Conservation (phyloP, 1,139 yeast genomes). For the Pichia sp. region DNA sequence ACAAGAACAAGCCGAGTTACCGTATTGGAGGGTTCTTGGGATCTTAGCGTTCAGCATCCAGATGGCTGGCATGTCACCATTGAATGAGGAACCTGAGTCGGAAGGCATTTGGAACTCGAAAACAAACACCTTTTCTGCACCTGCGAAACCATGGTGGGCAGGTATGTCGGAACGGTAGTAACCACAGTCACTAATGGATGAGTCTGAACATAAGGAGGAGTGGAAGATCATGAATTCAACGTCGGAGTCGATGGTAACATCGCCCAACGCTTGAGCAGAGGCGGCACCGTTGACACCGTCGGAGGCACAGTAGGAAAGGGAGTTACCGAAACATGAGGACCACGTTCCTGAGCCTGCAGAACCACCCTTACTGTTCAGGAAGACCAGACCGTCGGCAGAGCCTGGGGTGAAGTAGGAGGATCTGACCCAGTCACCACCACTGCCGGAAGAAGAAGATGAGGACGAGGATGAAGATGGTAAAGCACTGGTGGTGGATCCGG, state of each 20-base stretch:
- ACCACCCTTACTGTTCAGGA: conserved; percentile 80
- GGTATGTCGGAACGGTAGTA: conserved; percentile 81
- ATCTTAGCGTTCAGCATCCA: conserved; percentile 94
- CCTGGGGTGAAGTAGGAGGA: conserved; percentile 68
- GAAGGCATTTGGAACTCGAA: conserved; percentile 90
- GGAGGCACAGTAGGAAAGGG: conserved; percentile 71
- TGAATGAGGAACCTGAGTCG: conserved; percentile 36
- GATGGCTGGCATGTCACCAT: conserved; percentile 89
- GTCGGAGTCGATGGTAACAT: conserved; percentile 64
- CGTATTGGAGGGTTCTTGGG: conserved; percentile 91
- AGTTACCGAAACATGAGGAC: conserved; percentile 82
- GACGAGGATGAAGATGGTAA: conserved; percentile 24
- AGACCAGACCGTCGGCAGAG: conserved; percentile 64
- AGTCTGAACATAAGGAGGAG: conserved; percentile 53
- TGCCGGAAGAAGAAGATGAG: conserved; percentile 32
- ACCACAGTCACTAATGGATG: conserved; percentile 67
- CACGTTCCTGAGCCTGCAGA: conserved; percentile 79
- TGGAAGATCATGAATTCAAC: conserved; percentile 77
- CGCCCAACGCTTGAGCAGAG: conserved; percentile 55
- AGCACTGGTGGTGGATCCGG: not conserved
- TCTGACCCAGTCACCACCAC: conserved; percentile 68
- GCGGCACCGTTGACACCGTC: conserved; percentile 70
- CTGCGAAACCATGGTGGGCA: conserved; percentile 88
- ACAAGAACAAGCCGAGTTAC: conserved; percentile 76
- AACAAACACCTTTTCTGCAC: conserved; percentile 73